Evolutionary conservation across 495 filamentous ascomycete genomes (phyloP).

Genomic region (Podospora bellae-mahoneyi): DNA sequence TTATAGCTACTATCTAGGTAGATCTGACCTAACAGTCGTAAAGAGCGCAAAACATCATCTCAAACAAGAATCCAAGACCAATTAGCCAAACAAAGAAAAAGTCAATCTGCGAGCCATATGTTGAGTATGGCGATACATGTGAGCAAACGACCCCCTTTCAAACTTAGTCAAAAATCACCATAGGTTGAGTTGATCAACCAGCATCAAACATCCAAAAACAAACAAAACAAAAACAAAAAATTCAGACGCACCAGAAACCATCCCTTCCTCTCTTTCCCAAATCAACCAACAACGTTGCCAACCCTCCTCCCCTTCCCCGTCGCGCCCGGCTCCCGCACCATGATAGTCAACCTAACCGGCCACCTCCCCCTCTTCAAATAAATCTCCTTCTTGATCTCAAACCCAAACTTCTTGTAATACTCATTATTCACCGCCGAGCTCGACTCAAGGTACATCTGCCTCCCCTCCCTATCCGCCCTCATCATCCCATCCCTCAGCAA

Average conservation of each 20-base stretch:
- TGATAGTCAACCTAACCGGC: conserved; percentile 67
- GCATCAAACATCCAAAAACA: neutral
- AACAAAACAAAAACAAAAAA: neutral
- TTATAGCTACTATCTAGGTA: neutral
- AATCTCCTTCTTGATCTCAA: conserved; percentile 57
- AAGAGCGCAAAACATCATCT: neutral
- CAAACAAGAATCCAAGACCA: neutral
- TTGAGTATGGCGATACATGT: neutral
- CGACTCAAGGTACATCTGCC: conserved; percentile 70
- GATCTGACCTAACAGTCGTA: neutral
- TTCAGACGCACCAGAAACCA: neutral
- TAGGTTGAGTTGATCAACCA: neutral
- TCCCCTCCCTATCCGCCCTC: conserved; percentile 62
- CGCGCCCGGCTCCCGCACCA: conserved; percentile 62
- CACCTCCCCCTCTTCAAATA: conserved; percentile 53
- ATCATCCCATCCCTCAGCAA: conserved; percentile 63
- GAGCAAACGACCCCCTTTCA: neutral
- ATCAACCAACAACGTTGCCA: neutral
- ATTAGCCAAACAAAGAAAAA: neutral
- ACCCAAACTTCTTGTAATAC: conserved; percentile 70
- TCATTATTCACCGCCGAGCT: conserved; percentile 61
- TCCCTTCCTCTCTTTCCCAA: neutral
- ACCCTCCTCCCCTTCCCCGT: neutral
- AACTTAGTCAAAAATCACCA: neutral
- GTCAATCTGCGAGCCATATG: neutral